Evolutionary conservation across 495 filamentous ascomycete genomes (phyloP).

Genomic region (Extremus antarcticus): DNA sequence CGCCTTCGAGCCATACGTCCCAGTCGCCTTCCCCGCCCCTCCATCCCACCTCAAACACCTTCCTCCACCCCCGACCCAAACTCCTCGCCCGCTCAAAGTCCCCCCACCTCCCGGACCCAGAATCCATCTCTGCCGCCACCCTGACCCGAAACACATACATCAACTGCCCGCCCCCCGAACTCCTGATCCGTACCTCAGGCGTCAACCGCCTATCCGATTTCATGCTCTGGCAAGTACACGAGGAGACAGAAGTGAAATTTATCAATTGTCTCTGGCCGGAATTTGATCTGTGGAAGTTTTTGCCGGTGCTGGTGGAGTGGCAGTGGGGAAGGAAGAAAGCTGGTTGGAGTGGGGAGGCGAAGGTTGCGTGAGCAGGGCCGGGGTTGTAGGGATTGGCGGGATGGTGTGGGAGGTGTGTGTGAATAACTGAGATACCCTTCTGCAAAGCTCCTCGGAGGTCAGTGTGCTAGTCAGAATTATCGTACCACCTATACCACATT

Average conservation of each 20-base stretch:
- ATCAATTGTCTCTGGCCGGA: constrained; percentile 90
- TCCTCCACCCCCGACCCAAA: constrained; percentile 13
- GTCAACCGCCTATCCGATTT: constrained; percentile 91
- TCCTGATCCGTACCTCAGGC: constrained; percentile 81
- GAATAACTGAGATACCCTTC: too few species aligned
- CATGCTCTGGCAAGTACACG: constrained; percentile 96
- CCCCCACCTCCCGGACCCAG: constrained; percentile 48
- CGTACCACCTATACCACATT: too few species aligned
- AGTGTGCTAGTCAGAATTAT: too few species aligned
- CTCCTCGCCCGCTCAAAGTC: constrained; percentile 10
- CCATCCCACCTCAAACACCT: constrained; percentile 16
- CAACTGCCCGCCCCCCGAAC: constrained; percentile 72
- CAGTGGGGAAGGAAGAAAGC: constrained; percentile 47
- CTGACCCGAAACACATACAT: constrained; percentile 77
- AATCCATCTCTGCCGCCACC: constrained; percentile 72
- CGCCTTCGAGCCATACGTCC: constrained; percentile 25
- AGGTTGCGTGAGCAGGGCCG: too few species aligned
- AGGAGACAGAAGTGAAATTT: constrained; percentile 85
- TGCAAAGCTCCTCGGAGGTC: too few species aligned
- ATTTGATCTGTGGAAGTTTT: constrained; percentile 87
- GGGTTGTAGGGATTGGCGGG: too few species aligned
- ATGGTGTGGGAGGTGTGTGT: too few species aligned
- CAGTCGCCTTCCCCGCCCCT: constrained; percentile 28
- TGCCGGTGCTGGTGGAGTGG: constrained; percentile 88
- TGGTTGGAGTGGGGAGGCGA: not conserved